Conservation (phyloP, 2,329 filamentous ascomycete genomes). For the Fonsecaea erecta region DNA sequence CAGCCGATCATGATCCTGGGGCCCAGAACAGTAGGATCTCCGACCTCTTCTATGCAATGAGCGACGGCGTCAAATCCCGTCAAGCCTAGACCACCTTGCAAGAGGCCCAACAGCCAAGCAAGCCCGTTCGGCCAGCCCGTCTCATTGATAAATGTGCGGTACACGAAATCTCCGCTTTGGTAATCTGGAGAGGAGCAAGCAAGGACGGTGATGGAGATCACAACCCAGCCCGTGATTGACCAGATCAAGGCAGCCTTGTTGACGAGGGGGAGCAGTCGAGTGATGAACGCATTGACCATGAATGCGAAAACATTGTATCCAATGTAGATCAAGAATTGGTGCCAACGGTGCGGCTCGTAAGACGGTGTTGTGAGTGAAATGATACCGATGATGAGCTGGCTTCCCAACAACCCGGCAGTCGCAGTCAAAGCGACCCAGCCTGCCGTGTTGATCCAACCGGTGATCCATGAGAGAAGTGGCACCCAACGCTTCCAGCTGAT, state of each 20-base stretch:
- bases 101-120: slow-evolving; percentile 51
- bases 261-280: slow-evolving; percentile 64
- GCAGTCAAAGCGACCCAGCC: slow-evolving; percentile 62
- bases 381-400: slow-evolving; percentile 68
- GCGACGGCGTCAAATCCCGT: slow-evolving; percentile 45
- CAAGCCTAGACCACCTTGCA: slow-evolving; percentile 57
- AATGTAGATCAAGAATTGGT: slow-evolving; percentile 75
- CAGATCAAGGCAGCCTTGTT: slow-evolving; percentile 73
- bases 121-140: slow-evolving; percentile 72
- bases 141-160: slow-evolving; percentile 65
- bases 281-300: slow-evolving; percentile 68
- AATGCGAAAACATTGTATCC: slow-evolving; percentile 66
- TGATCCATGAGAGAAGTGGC: slow-evolving; percentile 67
- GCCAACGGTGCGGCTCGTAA: slow-evolving; percentile 66
- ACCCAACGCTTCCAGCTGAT: slow-evolving; percentile 65
- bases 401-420: slow-evolving; percentile 69
- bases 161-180: slow-evolving; percentile 63
- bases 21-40: slow-evolving; percentile 57
- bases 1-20: slow-evolving; percentile 70
- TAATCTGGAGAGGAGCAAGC: slow-evolving; percentile 69
- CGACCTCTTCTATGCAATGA: slow-evolving; percentile 61
- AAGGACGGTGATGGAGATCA: slow-evolving; percentile 72
- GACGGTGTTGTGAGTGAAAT: slow-evolving; percentile 64
- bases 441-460: slow-evolving; percentile 60
- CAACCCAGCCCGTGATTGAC: slow-evolving; percentile 69